Conservation (phyloP, 1,284 basidiomycete genomes). For the Apiotrichum sp. region DNA sequence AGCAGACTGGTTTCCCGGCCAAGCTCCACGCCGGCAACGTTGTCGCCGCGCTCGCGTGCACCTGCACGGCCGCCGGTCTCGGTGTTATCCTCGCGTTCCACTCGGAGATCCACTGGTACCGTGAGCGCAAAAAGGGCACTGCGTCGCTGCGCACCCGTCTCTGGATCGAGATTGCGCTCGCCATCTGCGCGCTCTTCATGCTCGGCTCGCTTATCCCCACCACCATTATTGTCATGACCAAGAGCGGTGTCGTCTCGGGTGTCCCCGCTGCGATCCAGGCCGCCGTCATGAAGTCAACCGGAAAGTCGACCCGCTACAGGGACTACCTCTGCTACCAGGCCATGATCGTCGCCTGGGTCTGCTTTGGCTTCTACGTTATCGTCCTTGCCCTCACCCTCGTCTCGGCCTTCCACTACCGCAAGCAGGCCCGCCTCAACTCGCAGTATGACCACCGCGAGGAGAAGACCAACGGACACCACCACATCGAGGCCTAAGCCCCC, state of each 20-base stretch:
- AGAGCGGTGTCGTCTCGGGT: background rate
- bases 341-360: conserved; percentile 14
- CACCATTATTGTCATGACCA: conserved; percentile 6
- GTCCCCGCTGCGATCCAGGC: background rate
- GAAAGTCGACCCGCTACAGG: conserved; percentile 8
- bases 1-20: background rate
- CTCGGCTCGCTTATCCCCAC: conserved; percentile 11
- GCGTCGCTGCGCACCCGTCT: conserved; percentile 4
- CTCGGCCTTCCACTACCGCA: conserved; percentile 17
- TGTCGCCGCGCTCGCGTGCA: conserved; percentile 4
- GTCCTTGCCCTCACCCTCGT: conserved; percentile 7
- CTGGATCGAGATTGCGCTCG: conserved; percentile 13
- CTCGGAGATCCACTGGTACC: conserved; percentile 10
- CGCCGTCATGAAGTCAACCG: background rate
- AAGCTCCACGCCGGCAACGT: conserved; percentile 12
- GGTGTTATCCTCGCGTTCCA: conserved; percentile 12
- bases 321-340: conserved; percentile 5
- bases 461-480: background rate
- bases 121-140: conserved; percentile 8
- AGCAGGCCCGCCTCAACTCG: background rate
- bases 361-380: conserved; percentile 9
- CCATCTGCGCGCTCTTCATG: conserved; percentile 6
- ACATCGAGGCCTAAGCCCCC: background rate
- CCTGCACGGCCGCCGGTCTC: conserved; percentile 8
- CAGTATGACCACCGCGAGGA: background rate